phyloP scores from a whole-genome alignment of 306 rosid genomes.

The Ammopiptanthus mongolicus region DNA sequence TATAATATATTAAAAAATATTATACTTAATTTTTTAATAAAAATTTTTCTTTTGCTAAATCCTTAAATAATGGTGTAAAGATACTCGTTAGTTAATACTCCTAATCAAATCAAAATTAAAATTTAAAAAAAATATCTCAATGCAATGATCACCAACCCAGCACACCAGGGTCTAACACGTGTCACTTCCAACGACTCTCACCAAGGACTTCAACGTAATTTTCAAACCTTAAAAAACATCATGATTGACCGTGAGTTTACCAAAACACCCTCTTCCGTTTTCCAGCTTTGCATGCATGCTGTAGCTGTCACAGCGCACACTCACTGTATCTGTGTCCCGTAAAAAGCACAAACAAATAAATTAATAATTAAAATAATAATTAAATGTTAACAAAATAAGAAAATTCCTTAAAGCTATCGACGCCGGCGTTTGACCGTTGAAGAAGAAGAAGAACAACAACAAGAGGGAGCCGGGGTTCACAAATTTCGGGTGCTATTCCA shows the following conservation, averaged over 20 bases:
- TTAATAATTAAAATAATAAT: not conserved
- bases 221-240: not conserved
- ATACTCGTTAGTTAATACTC: no score
- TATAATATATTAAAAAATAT: no score
- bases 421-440: constrained; percentile 59
- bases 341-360: constrained; percentile 9
- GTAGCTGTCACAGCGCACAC: constrained; percentile 29
- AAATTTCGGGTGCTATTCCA: constrained; percentile 6
- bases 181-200: not conserved
- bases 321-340: constrained; percentile 10
- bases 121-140: no score
- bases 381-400: not conserved
- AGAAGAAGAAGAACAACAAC: not conserved
- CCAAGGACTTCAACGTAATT: not conserved
- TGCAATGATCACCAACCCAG: no score
- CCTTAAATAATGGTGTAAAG: no score
- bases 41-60: no score
- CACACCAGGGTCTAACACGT: not conserved
- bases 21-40: no score
- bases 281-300: constrained; percentile 29
- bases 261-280: constrained; percentile 13
- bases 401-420: constrained; percentile 19
- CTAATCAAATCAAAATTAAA: no score
- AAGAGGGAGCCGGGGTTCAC: not conserved
- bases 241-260: constrained; percentile 7